phyloP scores from a whole-genome alignment of 139 green algal genomes.

The Pedinophyceae sp. region DNA sequence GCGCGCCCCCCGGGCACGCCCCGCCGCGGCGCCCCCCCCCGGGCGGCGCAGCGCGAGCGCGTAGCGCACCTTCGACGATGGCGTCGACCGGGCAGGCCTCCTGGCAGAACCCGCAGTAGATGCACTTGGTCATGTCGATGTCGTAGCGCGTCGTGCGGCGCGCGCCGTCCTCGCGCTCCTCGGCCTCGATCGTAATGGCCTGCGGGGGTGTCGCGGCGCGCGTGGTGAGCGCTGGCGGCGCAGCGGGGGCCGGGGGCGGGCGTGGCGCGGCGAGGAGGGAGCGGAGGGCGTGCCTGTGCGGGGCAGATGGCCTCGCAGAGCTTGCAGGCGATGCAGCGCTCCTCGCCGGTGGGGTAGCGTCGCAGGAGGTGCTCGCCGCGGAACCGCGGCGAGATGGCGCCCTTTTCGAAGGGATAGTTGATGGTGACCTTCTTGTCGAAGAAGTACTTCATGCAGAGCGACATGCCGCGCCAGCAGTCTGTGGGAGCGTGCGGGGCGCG shows the following conservation, averaged over 20 bases:
- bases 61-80: slow-evolving; percentile 96
- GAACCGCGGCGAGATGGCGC: slow-evolving; percentile 80
- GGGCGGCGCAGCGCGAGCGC: no score
- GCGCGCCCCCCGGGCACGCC: no score
- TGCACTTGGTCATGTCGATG: slow-evolving; percentile 99
- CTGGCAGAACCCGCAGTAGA: slow-evolving; percentile 45
- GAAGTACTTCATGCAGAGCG: slow-evolving; percentile 83
- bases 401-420: slow-evolving; percentile 99
- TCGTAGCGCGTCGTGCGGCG: slow-evolving; percentile 86
- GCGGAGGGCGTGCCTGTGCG: neutral
- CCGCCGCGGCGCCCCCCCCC: no score
- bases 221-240: no score
- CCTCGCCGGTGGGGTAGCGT: slow-evolving; percentile 92
- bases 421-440: slow-evolving; percentile 97
- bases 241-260: no score
- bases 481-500: no score
- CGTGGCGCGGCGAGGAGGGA: neutral
- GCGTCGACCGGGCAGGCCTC: slow-evolving; percentile 98
- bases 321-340: slow-evolving; percentile 99
- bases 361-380: slow-evolving; percentile 94
- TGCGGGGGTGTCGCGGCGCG: no score
- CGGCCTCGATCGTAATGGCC: slow-evolving; percentile 98
- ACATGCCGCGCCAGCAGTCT: slow-evolving; percentile 79
- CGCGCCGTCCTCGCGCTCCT: slow-evolving; percentile 95
- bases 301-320: slow-evolving; percentile 87